Conservation (phyloP, 441 rosid species). For the Corymbia citriodora region DNA sequence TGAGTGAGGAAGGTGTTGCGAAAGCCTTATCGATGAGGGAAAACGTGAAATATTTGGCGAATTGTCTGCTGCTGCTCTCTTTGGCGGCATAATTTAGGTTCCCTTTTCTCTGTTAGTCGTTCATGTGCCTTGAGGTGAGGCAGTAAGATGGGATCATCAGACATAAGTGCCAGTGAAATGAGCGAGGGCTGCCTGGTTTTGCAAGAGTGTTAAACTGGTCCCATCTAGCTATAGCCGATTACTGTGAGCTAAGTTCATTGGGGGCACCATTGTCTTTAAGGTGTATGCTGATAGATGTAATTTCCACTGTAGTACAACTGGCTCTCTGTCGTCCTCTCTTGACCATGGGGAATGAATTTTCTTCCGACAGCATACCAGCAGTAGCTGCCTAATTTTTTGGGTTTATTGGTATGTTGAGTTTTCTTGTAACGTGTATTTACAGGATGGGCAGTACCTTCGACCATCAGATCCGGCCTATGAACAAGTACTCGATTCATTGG, state of each 20-base stretch:
- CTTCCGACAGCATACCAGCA: neutral
- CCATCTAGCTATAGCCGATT: neutral
- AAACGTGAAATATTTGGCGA: neutral
- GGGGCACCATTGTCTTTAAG: neutral
- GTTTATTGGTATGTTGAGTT: neutral
- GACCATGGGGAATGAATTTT: neutral
- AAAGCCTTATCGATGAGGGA: neutral
- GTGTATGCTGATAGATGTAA: neutral
- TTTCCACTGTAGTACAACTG: neutral
- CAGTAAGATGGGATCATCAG: neutral
- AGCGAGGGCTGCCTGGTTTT: neutral
- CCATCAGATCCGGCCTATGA: conserved; percentile 98
- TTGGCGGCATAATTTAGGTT: neutral
- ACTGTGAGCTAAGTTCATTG: neutral
- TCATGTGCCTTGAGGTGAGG: neutral
- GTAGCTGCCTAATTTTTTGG: conserved; percentile 1
- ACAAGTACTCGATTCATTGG: conserved; percentile 96
- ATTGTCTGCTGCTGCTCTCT: neutral
- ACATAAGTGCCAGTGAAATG: neutral
- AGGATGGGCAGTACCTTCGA: conserved; percentile 99
- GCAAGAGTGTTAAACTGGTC: neutral
- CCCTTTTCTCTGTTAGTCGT: neutral
- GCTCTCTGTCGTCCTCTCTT: neutral
- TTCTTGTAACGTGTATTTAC: conserved; percentile 16
- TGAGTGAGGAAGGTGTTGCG: neutral